Evolutionary conservation across 2,329 filamentous ascomycete species (phyloP), one percentile per base, ranked within the genome.

Genomic region (Epichloe scottii): DNA sequence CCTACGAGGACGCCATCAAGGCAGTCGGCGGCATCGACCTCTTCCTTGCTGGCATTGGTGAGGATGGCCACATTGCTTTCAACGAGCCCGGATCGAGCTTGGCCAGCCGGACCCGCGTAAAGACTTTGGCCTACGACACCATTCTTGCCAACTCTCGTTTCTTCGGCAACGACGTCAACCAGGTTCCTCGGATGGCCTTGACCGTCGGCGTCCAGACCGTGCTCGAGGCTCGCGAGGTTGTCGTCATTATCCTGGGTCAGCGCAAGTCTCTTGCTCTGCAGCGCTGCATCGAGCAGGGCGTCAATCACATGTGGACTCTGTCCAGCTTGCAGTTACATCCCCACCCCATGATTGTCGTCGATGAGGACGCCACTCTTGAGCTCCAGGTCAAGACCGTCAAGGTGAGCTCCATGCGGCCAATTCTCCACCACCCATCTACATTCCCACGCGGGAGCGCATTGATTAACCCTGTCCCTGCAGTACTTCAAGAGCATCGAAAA

Each of bases 301-400:
- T 94, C 54, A 91, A 89, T 66, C 88, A 93, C 69, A 91, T 91
- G 85, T 94, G 88, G 87, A 91, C 88, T 1, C 75, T 93, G 6
- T 91, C 87, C 8, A 82, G 81, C 50, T 73, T 94, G 41, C 88
- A 94, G 65, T 71, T 91, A 55, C 88, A 93, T 65, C 84, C 81
- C 3, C 84, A 90, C 60, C 83, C 87, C 49, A 81, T 93, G 74
- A 82, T 93, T 57, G 86, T 91, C 10, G 86, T 85, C 44, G 88
- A 94, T 60, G 86, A 91, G 60, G 87, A 91, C 62, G 83, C 84
- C 15, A 87, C 84, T 1, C 70, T 85, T 14, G 83, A 87, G 64
- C 70, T 87, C 48, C 82, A 83, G 63, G 83, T 87, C 55, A 87
- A 87, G 71, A 87, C 84, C 0, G 84, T 87, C 60, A 79, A 77